Percentiles rank a stretch among this genome's conserved stretches.
phyloP scores from a whole-genome alignment of 2,329 filamentous ascomycete species.

The Diplodia mutila region DNA sequence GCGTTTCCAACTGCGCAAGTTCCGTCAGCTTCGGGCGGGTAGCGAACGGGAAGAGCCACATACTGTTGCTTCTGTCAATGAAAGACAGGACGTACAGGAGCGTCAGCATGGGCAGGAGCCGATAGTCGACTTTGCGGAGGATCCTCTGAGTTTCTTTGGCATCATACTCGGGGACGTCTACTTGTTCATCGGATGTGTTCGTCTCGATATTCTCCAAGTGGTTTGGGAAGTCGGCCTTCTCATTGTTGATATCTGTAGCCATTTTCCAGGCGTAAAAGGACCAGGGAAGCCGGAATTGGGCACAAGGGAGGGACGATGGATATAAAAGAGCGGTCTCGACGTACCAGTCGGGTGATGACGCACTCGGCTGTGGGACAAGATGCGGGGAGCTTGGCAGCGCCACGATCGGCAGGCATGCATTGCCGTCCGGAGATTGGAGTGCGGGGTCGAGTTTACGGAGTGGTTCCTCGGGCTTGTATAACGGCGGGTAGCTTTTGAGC shows the following conservation, averaged over 20 bases:
- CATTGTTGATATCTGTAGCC: not conserved
- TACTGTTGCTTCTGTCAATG: conserved; percentile 44
- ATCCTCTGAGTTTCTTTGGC: conserved; percentile 30
- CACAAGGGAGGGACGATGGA: too few relatives aligned
- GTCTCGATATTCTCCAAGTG: not conserved
- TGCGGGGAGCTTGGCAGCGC: too few relatives aligned
- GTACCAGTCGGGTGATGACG: too few relatives aligned
- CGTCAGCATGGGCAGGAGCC: conserved; percentile 35
- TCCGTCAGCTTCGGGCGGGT: not conserved
- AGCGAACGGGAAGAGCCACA: not conserved
- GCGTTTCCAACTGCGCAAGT: conserved; percentile 45
- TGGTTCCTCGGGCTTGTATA: too few relatives aligned
- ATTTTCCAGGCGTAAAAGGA: not conserved
- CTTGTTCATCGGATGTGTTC: not conserved
- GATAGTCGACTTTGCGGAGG: conserved; percentile 33
- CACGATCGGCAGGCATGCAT: too few relatives aligned
- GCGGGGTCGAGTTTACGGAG: too few relatives aligned
- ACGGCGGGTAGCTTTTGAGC: too few relatives aligned
- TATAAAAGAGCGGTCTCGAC: too few relatives aligned
- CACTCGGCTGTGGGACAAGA: too few relatives aligned
- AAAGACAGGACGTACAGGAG: conserved; percentile 47
- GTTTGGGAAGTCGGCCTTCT: not conserved
- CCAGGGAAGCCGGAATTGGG: too few relatives aligned
- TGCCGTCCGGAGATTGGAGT: too few relatives aligned
- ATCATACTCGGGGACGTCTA: not conserved